Percentiles rank a stretch among this genome's conserved stretches.
phyloP scores from a whole-genome alignment of 768 basidiomycete genomes.

The Asterophora parasitica region DNA sequence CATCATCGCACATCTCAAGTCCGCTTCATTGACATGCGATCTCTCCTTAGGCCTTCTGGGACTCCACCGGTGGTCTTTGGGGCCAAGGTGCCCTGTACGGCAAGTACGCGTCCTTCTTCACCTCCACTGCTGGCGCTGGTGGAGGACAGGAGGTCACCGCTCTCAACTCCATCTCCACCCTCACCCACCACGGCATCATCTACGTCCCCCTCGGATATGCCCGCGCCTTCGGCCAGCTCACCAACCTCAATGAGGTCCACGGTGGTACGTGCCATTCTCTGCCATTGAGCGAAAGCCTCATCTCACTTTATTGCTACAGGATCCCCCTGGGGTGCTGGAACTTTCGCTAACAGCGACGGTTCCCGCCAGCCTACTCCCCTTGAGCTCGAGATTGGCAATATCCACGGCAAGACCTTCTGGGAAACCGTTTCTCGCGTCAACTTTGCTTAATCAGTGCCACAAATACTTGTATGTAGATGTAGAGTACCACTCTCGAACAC shows the following conservation, averaged over 20 bases:
- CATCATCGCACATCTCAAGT: not conserved
- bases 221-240: conserved; percentile 33
- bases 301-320: conserved; percentile 33
- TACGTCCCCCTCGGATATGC: conserved; percentile 72
- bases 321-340: conserved; percentile 80
- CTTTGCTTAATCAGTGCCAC: conserved; percentile 17
- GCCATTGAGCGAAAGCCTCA: not conserved
- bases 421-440: conserved; percentile 40
- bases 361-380: conserved; percentile 55
- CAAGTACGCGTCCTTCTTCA: conserved; percentile 73
- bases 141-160: conserved; percentile 76
- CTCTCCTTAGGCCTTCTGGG: conserved; percentile 63
- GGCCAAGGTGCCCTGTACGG: conserved; percentile 52
- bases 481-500: too few relatives aligned
- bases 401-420: conserved; percentile 57
- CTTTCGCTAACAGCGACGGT: conserved; percentile 50
- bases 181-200: conserved; percentile 69
- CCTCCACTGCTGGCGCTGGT: conserved; percentile 66
- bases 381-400: conserved; percentile 51
- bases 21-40: not conserved
- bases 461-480: not conserved
- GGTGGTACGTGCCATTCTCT: conserved; percentile 42
- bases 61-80: conserved; percentile 71
- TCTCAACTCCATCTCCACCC: conserved; percentile 46
- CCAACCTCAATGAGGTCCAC: conserved; percentile 46